phyloP scores from a whole-genome alignment of 345 rosid species.

The Garcia nutans region DNA sequence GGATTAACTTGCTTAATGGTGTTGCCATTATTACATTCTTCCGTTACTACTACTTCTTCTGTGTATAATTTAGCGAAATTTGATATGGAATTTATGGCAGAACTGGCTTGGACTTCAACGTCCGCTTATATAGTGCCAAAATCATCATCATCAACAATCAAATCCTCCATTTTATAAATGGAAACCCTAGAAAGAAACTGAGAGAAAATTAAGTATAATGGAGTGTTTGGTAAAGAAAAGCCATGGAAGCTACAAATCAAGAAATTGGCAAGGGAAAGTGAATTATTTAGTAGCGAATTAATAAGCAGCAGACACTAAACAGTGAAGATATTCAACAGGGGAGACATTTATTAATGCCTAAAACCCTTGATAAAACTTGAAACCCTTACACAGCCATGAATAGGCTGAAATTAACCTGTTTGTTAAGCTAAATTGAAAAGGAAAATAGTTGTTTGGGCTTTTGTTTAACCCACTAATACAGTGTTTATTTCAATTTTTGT shows the following conservation, averaged over 20 bases:
- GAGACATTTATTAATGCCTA: neutral
- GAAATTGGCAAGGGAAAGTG: neutral
- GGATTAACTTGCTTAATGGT: neutral
- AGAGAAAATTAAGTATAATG: neutral
- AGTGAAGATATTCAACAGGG: neutral
- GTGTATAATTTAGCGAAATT: conserved; percentile 16
- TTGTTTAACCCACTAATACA: too few species aligned
- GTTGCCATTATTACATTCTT: neutral
- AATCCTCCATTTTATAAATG: conserved; percentile 26
- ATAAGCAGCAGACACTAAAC: neutral
- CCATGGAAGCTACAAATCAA: neutral
- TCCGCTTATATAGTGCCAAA: conserved; percentile 63
- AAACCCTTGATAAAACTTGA: conserved; percentile 18
- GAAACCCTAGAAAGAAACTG: neutral
- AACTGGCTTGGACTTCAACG: conserved; percentile 38
- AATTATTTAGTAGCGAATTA: neutral
- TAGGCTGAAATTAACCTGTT: too few species aligned
- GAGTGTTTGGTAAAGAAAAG: neutral
- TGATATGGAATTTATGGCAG: conserved; percentile 21
- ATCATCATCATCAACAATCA: conserved; percentile 60
- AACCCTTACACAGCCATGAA: neutral
- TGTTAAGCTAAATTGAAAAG: too few species aligned
- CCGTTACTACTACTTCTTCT: conserved; percentile 14
- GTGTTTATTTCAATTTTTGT: too few species aligned
- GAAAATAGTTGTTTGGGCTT: too few species aligned